A percentile compares a stretch with the other conserved stretches of the same genome.
Conservation (phyloP, 345 rosid species). For the Brassica cretica region DNA sequence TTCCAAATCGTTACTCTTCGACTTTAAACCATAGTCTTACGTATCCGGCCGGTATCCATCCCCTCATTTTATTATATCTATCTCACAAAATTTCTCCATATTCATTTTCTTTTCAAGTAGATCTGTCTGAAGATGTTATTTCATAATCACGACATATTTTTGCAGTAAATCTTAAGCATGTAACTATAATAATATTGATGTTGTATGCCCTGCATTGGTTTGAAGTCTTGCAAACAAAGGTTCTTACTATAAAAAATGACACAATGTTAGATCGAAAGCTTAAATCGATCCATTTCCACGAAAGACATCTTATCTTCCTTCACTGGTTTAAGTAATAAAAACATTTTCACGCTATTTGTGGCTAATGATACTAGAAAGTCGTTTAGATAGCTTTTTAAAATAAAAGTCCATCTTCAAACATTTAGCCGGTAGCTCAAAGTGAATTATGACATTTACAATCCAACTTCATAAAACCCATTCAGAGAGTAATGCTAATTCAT, state of each 20-base stretch:
- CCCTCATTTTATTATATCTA: not conserved
- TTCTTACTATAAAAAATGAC: not conserved
- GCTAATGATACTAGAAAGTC: not conserved
- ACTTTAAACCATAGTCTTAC: not conserved
- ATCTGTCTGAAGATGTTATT: constrained; percentile 2
- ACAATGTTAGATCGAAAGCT: constrained; percentile 25
- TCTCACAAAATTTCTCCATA: constrained; percentile 1
- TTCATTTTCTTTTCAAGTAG: not conserved
- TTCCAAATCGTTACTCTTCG: not conserved
- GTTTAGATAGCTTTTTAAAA: not conserved
- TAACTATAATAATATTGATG: not conserved
- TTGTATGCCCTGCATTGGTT: not conserved
- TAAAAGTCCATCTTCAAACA: not conserved
- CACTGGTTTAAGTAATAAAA: not conserved
- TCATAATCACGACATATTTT: not conserved
- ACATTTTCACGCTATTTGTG: not conserved
- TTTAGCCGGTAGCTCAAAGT: not conserved
- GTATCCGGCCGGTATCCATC: not conserved
- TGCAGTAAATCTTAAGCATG: not conserved
- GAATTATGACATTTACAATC: not conserved
- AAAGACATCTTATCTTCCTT: constrained; percentile 17
- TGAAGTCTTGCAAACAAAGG: constrained; percentile 7
- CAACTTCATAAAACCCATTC: not conserved
- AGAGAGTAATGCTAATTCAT: not conserved
- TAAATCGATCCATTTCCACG: constrained; percentile 13